Evolutionary conservation across 176 grass and related monocot genomes (phyloP), one percentile per base, ranked within the genome.

Genomic region (Stipa capillata): DNA sequence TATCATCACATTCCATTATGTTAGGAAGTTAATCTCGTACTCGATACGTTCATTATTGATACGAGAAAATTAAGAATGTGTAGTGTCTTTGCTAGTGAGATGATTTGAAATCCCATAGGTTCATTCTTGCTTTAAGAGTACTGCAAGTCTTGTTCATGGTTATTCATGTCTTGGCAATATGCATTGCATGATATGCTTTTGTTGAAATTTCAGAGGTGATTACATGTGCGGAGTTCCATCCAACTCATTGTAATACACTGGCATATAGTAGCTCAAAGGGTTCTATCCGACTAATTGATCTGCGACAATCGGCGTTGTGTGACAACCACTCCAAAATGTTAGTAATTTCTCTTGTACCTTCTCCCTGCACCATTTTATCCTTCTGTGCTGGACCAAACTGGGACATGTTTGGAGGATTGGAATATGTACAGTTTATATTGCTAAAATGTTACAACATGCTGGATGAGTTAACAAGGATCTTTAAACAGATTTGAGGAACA

Each of bases 181-280:
- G 71, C 21, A 64, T 29, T 70, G 35, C 20, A 72, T 82, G 54
- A 69, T 81, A 34, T 81, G 57, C 55, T 67, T 45, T 59, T 54
- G 64, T 90, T 80, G 48, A 88, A 76, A 68, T 88, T 94, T 73
- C 89, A 98, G 95, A 98, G 92, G 95, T 98, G 78, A 98, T 98
- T 89, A 98, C 95, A 43, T 92, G 84, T 80, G 95, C 95, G 76
- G 95, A 98, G 58, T 98, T 98, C 85, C 95, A 98, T 74, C 95
- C 95, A 68, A 85, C 55, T 59, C 87, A 98, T 82, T 98, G 95
- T 84, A 92, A 94, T 79, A 92, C 85, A 85, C 77, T 98, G 79
- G 95, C 95, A 21, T 98, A 98, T 85, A 98, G 95, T 82, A 98
- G 92, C 80, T 98, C 95, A 78, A 98, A 94, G 89, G 95, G 95